Evolutionary conservation across 306 rosid genomes (phyloP).

Genomic region (Prunus davidiana): DNA sequence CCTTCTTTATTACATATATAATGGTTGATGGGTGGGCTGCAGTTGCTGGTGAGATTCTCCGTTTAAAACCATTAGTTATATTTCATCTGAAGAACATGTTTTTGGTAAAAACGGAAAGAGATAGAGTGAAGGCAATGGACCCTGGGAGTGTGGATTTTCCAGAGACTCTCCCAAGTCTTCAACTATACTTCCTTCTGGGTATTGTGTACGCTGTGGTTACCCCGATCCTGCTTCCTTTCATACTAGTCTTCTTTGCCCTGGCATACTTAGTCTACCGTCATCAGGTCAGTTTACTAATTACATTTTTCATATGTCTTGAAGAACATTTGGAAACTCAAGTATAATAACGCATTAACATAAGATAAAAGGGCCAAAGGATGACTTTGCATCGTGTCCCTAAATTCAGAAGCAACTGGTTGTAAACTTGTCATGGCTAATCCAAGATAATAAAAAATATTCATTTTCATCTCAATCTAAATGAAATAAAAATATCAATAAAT

Average conservation of each 20-base stretch:
- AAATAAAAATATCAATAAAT: too few species aligned
- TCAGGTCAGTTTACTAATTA: slow-evolving; percentile 57
- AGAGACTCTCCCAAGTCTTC: slow-evolving; percentile 88
- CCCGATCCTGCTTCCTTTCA: slow-evolving; percentile 95
- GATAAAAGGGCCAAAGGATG: too few species aligned
- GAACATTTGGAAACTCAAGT: background rate
- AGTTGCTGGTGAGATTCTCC: slow-evolving; percentile 90
- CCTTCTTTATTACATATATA: slow-evolving; percentile 96
- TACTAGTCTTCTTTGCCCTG: slow-evolving; percentile 84
- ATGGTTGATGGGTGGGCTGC: slow-evolving; percentile 99
- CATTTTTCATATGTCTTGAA: background rate
- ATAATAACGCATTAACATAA: too few species aligned
- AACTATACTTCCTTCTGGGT: slow-evolving; percentile 91
- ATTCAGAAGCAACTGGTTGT: too few species aligned
- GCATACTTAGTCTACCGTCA: slow-evolving; percentile 98
- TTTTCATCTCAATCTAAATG: background rate
- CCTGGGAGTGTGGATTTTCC: slow-evolving; percentile 89
- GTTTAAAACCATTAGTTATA: slow-evolving; percentile 85
- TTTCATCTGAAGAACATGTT: slow-evolving; percentile 91
- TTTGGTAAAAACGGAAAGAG: slow-evolving; percentile 93
- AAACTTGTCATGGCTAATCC: background rate
- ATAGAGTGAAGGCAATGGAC: slow-evolving; percentile 80
- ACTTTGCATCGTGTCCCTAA: too few species aligned
- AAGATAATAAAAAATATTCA: background rate
- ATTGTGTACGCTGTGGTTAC: slow-evolving; percentile 93